These are phyloP conservation scores for Saccharomyces hybrid DNA, from an alignment of 1,139 yeast genomes.

Conservation along the genomic window DNA sequence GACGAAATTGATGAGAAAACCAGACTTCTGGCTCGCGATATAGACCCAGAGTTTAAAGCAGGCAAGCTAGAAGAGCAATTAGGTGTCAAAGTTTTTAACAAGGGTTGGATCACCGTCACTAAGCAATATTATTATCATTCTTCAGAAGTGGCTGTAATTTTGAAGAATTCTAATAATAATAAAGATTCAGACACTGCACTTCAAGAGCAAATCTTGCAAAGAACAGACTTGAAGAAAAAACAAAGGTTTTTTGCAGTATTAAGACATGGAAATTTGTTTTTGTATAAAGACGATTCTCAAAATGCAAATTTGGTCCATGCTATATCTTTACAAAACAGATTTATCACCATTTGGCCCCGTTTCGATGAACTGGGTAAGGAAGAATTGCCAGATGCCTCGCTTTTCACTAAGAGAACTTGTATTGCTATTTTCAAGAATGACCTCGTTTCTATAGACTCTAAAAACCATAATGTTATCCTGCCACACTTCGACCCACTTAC, in stretches of 20 bases:
- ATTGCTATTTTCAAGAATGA: constrained; percentile 55
- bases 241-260: constrained; percentile 61
- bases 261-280: constrained; percentile 78
- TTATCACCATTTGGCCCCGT: constrained; percentile 85
- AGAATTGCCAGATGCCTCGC: constrained; percentile 56
- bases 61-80: constrained; percentile 56
- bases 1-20: background rate
- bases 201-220: constrained; percentile 16
- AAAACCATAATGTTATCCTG: background rate
- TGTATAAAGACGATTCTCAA: constrained; percentile 55
- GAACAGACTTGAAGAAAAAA: constrained; percentile 35
- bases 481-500: background rate
- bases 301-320: constrained; percentile 63
- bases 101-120: constrained; percentile 83
- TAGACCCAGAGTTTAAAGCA: constrained; percentile 42
- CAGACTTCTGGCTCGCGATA: constrained; percentile 16
- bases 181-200: constrained; percentile 13
- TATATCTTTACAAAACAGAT: constrained; percentile 61
- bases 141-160: constrained; percentile 50
- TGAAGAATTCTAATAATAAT: constrained; percentile 26
- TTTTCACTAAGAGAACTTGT: constrained; percentile 74
- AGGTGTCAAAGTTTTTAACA: constrained; percentile 58
- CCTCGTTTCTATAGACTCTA: constrained; percentile 5
- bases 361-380: constrained; percentile 16
- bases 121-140: constrained; percentile 58